Conservation (phyloP, 73 alveolate species). For the Paramecium pentaurelia region DNA sequence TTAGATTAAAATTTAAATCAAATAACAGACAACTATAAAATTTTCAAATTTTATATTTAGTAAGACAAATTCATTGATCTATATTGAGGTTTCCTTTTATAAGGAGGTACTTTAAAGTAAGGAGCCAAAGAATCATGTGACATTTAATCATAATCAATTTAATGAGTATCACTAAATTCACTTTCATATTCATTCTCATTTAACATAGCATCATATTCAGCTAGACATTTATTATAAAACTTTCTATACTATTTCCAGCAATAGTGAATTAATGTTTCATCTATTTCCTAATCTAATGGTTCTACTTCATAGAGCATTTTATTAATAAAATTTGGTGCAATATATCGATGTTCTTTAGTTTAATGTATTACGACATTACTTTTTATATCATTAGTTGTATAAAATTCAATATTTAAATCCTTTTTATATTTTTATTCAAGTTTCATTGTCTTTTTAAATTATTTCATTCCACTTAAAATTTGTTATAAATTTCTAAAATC, state of each 20-base stretch:
- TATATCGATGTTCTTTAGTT: background rate
- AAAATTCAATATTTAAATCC: background rate
- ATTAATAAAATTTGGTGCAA: background rate
- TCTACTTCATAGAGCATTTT: background rate
- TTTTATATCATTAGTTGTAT: background rate
- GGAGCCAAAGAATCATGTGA: slow-evolving; percentile 1
- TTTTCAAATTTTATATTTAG: background rate
- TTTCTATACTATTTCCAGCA: background rate
- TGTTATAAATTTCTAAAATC: background rate
- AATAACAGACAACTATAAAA: background rate
- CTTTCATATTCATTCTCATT: background rate
- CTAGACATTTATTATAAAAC: background rate
- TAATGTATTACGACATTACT: background rate
- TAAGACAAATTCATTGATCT: background rate
- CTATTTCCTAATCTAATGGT: background rate
- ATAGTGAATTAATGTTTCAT: background rate
- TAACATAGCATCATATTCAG: background rate
- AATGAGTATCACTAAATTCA: background rate
- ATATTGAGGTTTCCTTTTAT: background rate
- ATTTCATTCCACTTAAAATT: background rate
- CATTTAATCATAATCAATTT: background rate
- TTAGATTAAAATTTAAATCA: background rate
- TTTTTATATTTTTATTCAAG: background rate
- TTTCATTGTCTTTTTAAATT: background rate
- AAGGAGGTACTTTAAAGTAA: background rate